phyloP scores from a whole-genome alignment of 768 basidiomycete species.

The Boletus bicolor region DNA sequence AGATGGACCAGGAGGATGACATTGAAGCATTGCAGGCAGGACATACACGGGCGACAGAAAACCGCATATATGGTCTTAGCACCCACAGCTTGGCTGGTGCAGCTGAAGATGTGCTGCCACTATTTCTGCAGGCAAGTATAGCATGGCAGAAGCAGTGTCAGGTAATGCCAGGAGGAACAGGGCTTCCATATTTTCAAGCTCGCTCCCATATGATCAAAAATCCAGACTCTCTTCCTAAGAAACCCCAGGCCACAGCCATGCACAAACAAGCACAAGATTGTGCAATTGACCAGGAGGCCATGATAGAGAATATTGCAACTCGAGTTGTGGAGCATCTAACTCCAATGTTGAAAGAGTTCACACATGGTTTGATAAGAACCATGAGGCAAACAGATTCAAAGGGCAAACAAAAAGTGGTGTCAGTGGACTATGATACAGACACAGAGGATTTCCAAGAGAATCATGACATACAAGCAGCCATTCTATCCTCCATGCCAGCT shows the following conservation, averaged over 20 bases:
- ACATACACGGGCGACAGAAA: background rate
- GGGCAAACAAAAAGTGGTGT: no score
- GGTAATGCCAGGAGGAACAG: background rate
- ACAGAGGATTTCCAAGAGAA: no score
- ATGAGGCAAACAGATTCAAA: no score
- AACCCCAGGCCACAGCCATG: background rate
- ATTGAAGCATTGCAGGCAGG: background rate
- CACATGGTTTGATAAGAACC: no score
- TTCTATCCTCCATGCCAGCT: no score
- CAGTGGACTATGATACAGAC: no score
- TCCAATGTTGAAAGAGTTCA: no score
- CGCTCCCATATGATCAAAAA: background rate
- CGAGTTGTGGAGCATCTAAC: no score
- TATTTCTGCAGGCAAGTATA: background rate
- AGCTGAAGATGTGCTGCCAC: background rate
- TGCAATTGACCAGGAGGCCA: background rate
- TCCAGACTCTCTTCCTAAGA: background rate
- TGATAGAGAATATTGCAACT: background rate
- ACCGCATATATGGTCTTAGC: background rate
- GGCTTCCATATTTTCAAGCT: background rate
- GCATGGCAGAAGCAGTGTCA: background rate
- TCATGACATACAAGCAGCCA: no score
- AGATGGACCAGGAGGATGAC: background rate
- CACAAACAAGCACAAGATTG: background rate
- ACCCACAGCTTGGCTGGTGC: background rate